Evolutionary conservation across 208 protist species (phyloP).

Genomic region (Balamuthia mandrillaris): DNA sequence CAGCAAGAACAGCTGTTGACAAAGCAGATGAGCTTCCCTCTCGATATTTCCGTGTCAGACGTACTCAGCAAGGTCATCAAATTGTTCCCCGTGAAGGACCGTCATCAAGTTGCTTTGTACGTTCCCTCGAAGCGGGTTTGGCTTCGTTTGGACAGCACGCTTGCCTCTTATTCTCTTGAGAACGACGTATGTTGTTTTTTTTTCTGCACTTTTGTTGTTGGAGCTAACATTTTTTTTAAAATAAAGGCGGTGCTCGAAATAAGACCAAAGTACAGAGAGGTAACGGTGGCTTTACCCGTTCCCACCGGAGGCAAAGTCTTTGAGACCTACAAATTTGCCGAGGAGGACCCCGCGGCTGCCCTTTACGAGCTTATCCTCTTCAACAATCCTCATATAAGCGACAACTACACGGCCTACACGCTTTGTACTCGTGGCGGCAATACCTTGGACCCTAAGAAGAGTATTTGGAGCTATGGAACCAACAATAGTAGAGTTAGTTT

Average conservation of each 20-base stretch:
- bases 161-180: neutral
- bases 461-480: neutral
- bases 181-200: neutral
- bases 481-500: neutral
- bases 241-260: neutral
- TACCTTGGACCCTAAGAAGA: neutral
- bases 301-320: neutral
- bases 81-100: neutral
- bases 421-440: neutral
- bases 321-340: neutral
- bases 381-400: neutral
- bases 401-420: neutral
- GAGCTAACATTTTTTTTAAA: neutral
- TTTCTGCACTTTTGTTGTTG: neutral
- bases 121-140: neutral
- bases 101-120: neutral
- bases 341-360: neutral
- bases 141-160: neutral
- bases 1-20: neutral
- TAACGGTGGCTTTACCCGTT: neutral
- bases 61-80: neutral
- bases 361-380: neutral
- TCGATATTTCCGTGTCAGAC: neutral
- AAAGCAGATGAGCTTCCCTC: neutral
- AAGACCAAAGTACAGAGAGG: neutral